These are phyloP conservation scores for Suhomyces xylopsoci DNA, from an alignment of 805 yeast species.

Conservation along the genomic window DNA sequence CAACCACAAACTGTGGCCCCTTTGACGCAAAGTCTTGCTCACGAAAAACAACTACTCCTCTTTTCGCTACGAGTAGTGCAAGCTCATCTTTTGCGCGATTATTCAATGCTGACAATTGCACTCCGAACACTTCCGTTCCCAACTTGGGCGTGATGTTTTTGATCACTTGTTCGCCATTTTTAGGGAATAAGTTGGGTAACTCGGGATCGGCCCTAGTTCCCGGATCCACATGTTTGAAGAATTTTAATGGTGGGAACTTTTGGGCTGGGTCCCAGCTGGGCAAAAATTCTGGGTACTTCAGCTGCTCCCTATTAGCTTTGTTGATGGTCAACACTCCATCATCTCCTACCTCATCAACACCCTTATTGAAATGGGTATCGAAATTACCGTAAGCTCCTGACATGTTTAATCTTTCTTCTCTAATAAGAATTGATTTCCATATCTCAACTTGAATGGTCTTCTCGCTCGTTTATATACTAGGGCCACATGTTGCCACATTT, in stretches of 20 bases:
- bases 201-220: conserved; percentile 23
- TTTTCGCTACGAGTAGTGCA: conserved; percentile 28
- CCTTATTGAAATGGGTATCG: conserved; percentile 50
- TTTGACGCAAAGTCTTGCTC: conserved; percentile 27
- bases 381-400: conserved; percentile 23
- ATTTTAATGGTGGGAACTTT: conserved; percentile 26
- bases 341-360: conserved; percentile 39
- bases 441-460: background rate
- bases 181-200: conserved; percentile 20
- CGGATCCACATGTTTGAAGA: conserved; percentile 26
- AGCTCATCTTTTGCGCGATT: conserved; percentile 31
- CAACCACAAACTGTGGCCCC: conserved; percentile 49
- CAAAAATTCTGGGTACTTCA: conserved; percentile 26
- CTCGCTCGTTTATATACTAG: background rate
- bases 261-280: conserved; percentile 36
- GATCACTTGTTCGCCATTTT: conserved; percentile 10
- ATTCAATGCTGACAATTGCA: conserved; percentile 27
- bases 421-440: background rate
- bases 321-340: conserved; percentile 28
- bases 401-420: background rate
- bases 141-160: conserved; percentile 30
- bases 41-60: conserved; percentile 34
- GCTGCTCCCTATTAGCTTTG: conserved; percentile 18
- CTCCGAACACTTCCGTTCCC: conserved; percentile 28
- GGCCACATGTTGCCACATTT: background rate